Evolutionary conservation across 1,139 yeast species (phyloP).

Genomic region (Chernovozyma sophiae-reginae): DNA sequence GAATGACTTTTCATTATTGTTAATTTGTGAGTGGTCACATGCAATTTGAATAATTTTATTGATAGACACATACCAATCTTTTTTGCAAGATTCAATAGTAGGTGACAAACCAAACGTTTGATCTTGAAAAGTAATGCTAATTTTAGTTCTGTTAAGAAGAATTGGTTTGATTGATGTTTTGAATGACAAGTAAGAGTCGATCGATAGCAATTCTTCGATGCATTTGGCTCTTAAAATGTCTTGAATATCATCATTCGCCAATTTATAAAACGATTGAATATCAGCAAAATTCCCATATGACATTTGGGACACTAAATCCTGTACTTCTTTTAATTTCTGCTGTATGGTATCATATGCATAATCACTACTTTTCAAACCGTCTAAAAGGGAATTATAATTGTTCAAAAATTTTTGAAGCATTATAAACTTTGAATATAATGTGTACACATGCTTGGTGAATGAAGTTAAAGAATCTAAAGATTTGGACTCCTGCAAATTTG

Average conservation of each 20-base stretch:
- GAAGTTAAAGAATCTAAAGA: slow-evolving; percentile 34
- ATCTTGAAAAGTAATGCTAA: slow-evolving; percentile 34
- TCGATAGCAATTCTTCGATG: slow-evolving; percentile 11
- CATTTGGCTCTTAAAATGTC: slow-evolving; percentile 34
- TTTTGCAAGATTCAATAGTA: slow-evolving; percentile 19
- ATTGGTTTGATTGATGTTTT: background rate
- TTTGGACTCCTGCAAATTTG: slow-evolving; percentile 32
- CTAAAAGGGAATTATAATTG: slow-evolving; percentile 11
- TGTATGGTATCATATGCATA: slow-evolving; percentile 20
- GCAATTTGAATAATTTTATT: slow-evolving; percentile 12
- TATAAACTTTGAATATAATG: slow-evolving; percentile 10
- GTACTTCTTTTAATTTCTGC: slow-evolving; percentile 28
- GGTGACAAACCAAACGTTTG: slow-evolving; percentile 40
- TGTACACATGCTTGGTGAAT: slow-evolving; percentile 34
- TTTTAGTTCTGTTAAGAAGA: background rate
- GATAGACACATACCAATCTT: slow-evolving; percentile 10
- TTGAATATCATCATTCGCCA: slow-evolving; percentile 38
- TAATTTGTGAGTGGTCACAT: slow-evolving; percentile 10
- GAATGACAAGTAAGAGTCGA: slow-evolving; percentile 1
- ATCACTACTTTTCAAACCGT: slow-evolving; percentile 23
- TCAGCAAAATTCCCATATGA: slow-evolving; percentile 39
- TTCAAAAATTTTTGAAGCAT: slow-evolving; percentile 1
- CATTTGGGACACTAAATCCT: slow-evolving; percentile 37
- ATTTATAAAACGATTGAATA: slow-evolving; percentile 30
- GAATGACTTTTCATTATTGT: background rate